phyloP scores from a whole-genome alignment of 495 filamentous ascomycete species.

The Podospora fimiseda region DNA sequence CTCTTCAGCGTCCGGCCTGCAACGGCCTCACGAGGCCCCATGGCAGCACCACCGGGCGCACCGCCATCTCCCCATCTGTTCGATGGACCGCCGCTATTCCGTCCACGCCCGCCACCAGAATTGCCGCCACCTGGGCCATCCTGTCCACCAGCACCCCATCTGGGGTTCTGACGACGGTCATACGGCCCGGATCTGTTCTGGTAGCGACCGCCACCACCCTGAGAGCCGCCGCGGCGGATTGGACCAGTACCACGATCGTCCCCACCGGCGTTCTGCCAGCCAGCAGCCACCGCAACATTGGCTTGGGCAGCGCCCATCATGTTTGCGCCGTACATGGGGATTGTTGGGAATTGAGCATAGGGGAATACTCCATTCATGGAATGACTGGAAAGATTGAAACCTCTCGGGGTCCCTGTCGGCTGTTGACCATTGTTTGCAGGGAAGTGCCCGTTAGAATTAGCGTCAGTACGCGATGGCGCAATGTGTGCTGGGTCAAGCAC shows the following conservation, averaged over 20 bases:
- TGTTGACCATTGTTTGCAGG: constrained; percentile 64
- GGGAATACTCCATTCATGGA: constrained; percentile 50
- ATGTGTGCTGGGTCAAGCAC: constrained; percentile 90
- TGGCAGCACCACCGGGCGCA: constrained; percentile 58
- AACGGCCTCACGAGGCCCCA: constrained; percentile 78
- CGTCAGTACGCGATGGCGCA: constrained; percentile 83
- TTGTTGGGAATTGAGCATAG: constrained; percentile 44
- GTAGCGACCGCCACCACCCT: constrained; percentile 31
- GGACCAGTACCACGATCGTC: constrained; percentile 45
- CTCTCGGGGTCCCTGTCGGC: constrained; percentile 80
- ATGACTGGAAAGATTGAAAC: constrained; percentile 75
- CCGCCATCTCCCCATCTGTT: constrained; percentile 60
- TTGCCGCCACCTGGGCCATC: neutral
- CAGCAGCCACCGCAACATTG: constrained; percentile 36
- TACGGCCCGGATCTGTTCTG: constrained; percentile 45
- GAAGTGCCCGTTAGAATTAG: constrained; percentile 97
- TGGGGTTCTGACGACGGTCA: constrained; percentile 43
- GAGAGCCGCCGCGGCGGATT: constrained; percentile 39
- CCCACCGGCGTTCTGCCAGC: constrained; percentile 28
- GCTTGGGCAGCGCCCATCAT: constrained; percentile 51
- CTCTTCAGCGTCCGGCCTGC: constrained; percentile 87
- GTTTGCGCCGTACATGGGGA: constrained; percentile 45
- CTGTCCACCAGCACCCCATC: constrained; percentile 20
- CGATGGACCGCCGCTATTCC: constrained; percentile 24
- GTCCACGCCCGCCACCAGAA: constrained; percentile 22